A percentile compares a stretch with the other conserved stretches of the same genome.
phyloP scores from a whole-genome alignment of 2,329 filamentous ascomycete genomes.

The Beauveria varroae region DNA sequence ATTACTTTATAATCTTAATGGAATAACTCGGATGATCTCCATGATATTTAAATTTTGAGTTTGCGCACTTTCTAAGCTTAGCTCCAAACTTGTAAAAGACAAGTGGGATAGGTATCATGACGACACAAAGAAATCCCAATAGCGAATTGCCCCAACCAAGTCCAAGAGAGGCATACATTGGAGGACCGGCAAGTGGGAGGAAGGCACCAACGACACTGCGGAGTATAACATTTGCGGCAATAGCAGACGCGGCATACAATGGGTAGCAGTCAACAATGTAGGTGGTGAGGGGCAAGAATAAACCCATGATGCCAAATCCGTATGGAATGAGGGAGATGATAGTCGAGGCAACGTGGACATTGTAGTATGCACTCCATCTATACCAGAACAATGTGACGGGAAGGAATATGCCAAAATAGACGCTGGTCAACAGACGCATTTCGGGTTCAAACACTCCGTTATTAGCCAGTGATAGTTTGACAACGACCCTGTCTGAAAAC shows the following conservation, averaged over 20 bases:
- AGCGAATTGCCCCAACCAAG: slow-evolving; percentile 40
- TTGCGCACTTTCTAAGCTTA: too few species aligned
- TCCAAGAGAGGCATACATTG: slow-evolving; percentile 25
- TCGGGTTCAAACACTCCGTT: slow-evolving; percentile 26
- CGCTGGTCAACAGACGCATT: slow-evolving; percentile 36
- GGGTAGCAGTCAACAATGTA: slow-evolving; percentile 51
- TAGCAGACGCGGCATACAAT: slow-evolving; percentile 31
- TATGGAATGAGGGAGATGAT: slow-evolving; percentile 41
- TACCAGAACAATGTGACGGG: slow-evolving; percentile 46
- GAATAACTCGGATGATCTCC: too few species aligned
- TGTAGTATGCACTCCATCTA: slow-evolving; percentile 37
- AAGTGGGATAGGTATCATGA: too few species aligned
- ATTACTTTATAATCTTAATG: neutral
- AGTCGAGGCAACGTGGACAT: slow-evolving; percentile 22
- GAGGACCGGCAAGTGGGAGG: slow-evolving; percentile 47
- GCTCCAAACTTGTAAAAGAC: too few species aligned
- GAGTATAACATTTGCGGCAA: slow-evolving; percentile 40
- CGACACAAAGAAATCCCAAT: slow-evolving; percentile 28
- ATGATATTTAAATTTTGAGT: too few species aligned
- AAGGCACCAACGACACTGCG: slow-evolving; percentile 47
- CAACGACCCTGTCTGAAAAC: too few species aligned
- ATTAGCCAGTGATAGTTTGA: slow-evolving; percentile 19
- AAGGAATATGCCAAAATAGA: slow-evolving; percentile 37
- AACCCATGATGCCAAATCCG: slow-evolving; percentile 29
- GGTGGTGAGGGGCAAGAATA: slow-evolving; percentile 37